Base-by-base conservation (phyloP, 78 protist species). In the Dictyostelium discoideum region DNA sequence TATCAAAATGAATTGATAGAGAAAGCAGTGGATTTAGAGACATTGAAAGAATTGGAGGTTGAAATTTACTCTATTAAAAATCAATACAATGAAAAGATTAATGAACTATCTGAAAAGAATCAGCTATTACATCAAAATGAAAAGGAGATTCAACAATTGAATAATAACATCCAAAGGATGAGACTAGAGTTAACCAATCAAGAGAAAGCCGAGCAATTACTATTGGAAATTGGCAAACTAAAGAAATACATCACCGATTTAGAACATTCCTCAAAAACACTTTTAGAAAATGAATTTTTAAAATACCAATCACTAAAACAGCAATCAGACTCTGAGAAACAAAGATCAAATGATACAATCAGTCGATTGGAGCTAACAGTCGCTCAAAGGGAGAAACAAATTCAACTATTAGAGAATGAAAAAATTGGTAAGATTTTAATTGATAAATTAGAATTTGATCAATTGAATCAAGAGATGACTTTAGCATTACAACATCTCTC, bases 121-220 rank as follows among this genome's bases (percentile, higher is more conserved):
- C 29, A 10, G 1, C 14, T 29, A 9, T 67, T 88, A 11, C 16
- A 18, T 16, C 63, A 88, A 39, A 60, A 44, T 16, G 42, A 72
- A 8, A 39, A 32, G 1, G 86, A 88, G 32, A 37, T 88, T 13
- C 24, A 22, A 20, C 10, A 14, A 13, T 78, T 88, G 26, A 11
- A 11, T 7, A 72, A 63, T 18, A n/a, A 48, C 9, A 50, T 88
- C 3, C 13, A 57, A n/a, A 79, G 82, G 20, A 80, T 88, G 63
- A 37, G 57, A 81, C 24, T 60, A 2, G 94, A 88, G n/a, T 3
- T 24, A 14, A 24, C 83, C 50, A 80, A 82, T 50, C 95, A 90
- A 39, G 32, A 82, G 10, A 90, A 72, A 26, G 74, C 65, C 5
- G 85, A 82, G 9, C 39, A 57, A 54, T 76, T 90, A 7, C n/a